phyloP scores from a whole-genome alignment of 164 flowering plant genomes.

The Tetracentron sinense region DNA sequence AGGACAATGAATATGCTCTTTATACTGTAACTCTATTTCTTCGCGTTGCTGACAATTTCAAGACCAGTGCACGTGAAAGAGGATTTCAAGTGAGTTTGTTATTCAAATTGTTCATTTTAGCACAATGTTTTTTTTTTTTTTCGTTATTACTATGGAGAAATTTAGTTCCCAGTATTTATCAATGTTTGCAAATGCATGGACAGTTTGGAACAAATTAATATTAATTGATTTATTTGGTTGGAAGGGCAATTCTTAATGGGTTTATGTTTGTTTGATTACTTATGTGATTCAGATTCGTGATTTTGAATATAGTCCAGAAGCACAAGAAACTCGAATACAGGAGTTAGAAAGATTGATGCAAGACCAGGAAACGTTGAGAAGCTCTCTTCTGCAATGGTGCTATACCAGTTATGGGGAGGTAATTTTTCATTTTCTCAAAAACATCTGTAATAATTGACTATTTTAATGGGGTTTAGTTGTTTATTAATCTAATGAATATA shows the following conservation, averaged over 20 bases:
- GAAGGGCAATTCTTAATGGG: not conserved
- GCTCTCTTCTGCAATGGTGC: constrained; percentile 92
- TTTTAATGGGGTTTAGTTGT: too few relatives aligned
- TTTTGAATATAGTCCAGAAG: constrained; percentile 82
- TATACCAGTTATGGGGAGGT: constrained; percentile 97
- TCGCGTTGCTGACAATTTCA: constrained; percentile 93
- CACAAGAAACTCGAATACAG: constrained; percentile 69
- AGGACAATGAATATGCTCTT: constrained; percentile 98
- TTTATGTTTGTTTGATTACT: constrained; percentile 13
- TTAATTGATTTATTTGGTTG: not conserved
- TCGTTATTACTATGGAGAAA: too few relatives aligned
- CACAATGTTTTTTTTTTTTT: not conserved
- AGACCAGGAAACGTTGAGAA: constrained; percentile 81
- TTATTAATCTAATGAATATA: too few relatives aligned
- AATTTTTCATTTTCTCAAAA: too few relatives aligned
- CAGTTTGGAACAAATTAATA: not conserved
- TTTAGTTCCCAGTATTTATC: not conserved
- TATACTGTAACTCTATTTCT: constrained; percentile 75
- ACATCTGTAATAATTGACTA: too few relatives aligned
- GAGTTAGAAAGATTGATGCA: constrained; percentile 72
- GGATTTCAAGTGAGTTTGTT: constrained; percentile 75
- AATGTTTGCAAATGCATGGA: not conserved
- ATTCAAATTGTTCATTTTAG: constrained; percentile 1
- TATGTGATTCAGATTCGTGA: constrained; percentile 76
- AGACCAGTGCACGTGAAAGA: constrained; percentile 74